Evolutionary conservation across 2,329 filamentous ascomycete species (phyloP).

Genomic region (Leptographium radiaticola): DNA sequence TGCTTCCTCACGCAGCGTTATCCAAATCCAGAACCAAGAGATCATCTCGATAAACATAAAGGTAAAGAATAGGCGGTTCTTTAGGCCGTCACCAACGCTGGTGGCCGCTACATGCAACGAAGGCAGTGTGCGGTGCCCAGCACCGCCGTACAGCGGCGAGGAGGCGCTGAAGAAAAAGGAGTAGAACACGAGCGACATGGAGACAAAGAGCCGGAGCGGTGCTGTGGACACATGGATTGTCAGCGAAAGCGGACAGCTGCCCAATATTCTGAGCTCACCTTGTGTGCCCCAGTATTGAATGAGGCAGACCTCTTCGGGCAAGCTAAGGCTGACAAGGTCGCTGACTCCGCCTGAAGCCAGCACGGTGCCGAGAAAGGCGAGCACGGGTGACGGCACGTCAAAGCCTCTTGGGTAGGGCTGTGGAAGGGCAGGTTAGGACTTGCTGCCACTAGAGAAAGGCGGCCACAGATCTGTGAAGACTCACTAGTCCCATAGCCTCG

Average conservation of each 20-base stretch:
- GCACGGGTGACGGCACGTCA: slow-evolving; percentile 53
- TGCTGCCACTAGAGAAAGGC: background rate
- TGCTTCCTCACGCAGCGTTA: slow-evolving; percentile 56
- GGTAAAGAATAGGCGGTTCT: slow-evolving; percentile 75
- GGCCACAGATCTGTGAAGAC: slow-evolving; percentile 11
- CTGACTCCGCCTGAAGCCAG: slow-evolving; percentile 47
- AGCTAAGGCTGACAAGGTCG: slow-evolving; percentile 53
- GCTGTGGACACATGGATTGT: slow-evolving; percentile 25
- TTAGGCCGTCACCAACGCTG: slow-evolving; percentile 53
- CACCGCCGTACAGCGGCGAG: slow-evolving; percentile 34
- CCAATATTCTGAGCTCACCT: slow-evolving; percentile 35
- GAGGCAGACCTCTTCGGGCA: slow-evolving; percentile 52
- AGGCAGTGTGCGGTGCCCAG: slow-evolving; percentile 18
- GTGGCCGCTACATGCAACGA: slow-evolving; percentile 24
- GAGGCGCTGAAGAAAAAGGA: slow-evolving; percentile 46
- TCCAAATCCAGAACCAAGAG: slow-evolving; percentile 77
- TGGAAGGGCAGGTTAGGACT: too few relatives aligned
- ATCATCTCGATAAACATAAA: slow-evolving; percentile 76
- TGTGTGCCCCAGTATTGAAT: slow-evolving; percentile 54
- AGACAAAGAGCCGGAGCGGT: slow-evolving; percentile 51
- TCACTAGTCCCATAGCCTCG: slow-evolving; percentile 70
- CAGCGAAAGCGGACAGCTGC: background rate
- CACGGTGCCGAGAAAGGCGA: slow-evolving; percentile 59
- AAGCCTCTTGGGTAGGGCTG: slow-evolving; percentile 56
- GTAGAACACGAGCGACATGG: slow-evolving; percentile 50